phyloP scores from a whole-genome alignment of 1,139 yeast genomes.

The Zhuliangozyma parablackwelliae region DNA sequence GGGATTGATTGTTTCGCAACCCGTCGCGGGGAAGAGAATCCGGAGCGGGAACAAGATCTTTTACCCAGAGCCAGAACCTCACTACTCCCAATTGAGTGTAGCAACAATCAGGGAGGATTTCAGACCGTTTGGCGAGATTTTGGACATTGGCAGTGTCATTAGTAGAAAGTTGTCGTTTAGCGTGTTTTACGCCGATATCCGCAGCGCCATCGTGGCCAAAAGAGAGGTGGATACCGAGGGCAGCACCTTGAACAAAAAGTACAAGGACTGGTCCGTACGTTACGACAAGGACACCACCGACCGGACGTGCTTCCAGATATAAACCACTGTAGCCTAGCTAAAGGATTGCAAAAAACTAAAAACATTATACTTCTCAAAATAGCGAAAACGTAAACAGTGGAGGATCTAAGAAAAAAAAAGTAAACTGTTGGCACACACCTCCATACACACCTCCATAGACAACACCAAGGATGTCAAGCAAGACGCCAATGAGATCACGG shows the following conservation, averaged over 20 bases:
- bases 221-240: slow-evolving; percentile 31
- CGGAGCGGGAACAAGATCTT: slow-evolving; percentile 17
- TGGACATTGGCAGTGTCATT: slow-evolving; percentile 66
- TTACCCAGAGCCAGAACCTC: slow-evolving; percentile 31
- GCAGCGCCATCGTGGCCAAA: slow-evolving; percentile 64
- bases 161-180: slow-evolving; percentile 61
- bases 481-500: slow-evolving; percentile 13
- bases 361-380: slow-evolving; percentile 1
- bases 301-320: slow-evolving; percentile 29
- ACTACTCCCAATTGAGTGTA: slow-evolving; percentile 29
- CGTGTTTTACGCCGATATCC: slow-evolving; percentile 58
- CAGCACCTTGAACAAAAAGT: slow-evolving; percentile 42
- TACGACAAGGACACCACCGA: slow-evolving; percentile 71
- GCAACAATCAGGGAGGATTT: slow-evolving; percentile 46
- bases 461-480: too few species aligned
- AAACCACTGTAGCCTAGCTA: background rate
- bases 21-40: slow-evolving; percentile 19
- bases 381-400: too few species aligned
- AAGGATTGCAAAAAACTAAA: background rate
- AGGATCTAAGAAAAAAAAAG: too few species aligned
- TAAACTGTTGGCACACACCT: too few species aligned
- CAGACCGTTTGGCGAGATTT: slow-evolving; percentile 51
- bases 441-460: too few species aligned
- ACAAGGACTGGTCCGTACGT: slow-evolving; percentile 58
- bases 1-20: slow-evolving; percentile 28